Base-by-base conservation (phyloP, 176 grass and related monocot genomes). In the Oryza rufipogon region DNA sequence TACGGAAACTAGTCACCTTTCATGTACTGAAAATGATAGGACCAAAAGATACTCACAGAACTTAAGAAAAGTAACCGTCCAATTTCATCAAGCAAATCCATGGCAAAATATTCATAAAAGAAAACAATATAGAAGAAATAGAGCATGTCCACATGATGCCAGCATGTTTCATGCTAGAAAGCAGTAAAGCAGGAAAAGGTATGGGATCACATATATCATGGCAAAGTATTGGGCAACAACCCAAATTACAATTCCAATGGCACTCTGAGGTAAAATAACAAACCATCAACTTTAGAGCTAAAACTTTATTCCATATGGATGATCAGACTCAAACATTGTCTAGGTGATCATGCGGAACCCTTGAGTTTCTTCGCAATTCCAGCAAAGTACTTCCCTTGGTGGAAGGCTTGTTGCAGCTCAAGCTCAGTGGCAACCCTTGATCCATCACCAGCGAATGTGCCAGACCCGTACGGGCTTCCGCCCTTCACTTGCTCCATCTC, bases 311-410 rank as follows among this genome's bases (percentile, higher is more conserved):
- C 25, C 63, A 33, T 25, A 17, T 66, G 66, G 64, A 80, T 0
- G 13, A 64, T 19, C 14, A 9, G 25, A 12, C n/a, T 26, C n/a
- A 22, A 36, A 52, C 17, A 8, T 45, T 48, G 32, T 74, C 25
- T 47, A 23, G n/a, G 20, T 52, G 72, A 54, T 95, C 82, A 92
- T 5, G 71, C 65, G 51, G 85, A 87, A 22, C 48, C 49, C 86
- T 92, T 92, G 80, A 95, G 78, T 86, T 92, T 95, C 87, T 95
- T 92, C 0, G 91, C 86, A 65, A 95, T 91, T 33, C 77, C 83
- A 2, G 93, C 91, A 49, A 92, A 96, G 72, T 96, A 89, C 44
- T 96, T 90, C 0, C 91, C 93, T 41, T 96, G 93, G 72, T 96
- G 94, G 78, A 91, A 91, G 8, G 94, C 94, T 22, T 91, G 94